Percentiles rank a stretch among this genome's conserved stretches.
These are phyloP conservation scores for Penicillium sp. DNA, from an alignment of 2,329 filamentous ascomycete genomes.

Conservation along the genomic window DNA sequence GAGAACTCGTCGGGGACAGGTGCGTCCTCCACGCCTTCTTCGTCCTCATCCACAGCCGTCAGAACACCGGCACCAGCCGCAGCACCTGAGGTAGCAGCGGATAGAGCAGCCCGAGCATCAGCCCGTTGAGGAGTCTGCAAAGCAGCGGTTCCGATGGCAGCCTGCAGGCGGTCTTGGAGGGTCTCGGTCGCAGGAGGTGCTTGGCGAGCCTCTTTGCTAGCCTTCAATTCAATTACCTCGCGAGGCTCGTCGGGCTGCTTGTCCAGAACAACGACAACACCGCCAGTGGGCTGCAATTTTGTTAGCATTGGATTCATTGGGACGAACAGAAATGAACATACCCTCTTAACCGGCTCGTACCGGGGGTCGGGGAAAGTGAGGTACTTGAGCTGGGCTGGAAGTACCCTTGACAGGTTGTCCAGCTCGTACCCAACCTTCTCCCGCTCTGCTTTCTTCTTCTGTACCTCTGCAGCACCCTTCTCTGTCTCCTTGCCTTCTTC, in stretches of 20 bases:
- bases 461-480: conserved; percentile 51
- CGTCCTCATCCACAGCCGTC: conserved; percentile 71
- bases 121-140: conserved; percentile 29
- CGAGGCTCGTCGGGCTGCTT: conserved; percentile 70
- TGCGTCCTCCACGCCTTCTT: conserved; percentile 42
- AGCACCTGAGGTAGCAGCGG: conserved; percentile 40
- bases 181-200: conserved; percentile 36
- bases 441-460: conserved; percentile 85
- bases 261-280: conserved; percentile 83
- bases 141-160: conserved; percentile 29
- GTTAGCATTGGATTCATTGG: conserved; percentile 35
- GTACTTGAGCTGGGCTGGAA: conserved; percentile 88
- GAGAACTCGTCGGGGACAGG: conserved; percentile 41
- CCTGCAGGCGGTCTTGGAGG: conserved; percentile 38
- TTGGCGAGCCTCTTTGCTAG: conserved; percentile 58
- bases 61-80: conserved; percentile 69
- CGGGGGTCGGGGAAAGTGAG: conserved; percentile 83
- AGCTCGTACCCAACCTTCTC: conserved; percentile 95
- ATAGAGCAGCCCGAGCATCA: conserved; percentile 17
- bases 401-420: conserved; percentile 91
- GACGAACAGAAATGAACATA: conserved; percentile 37
- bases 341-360: conserved; percentile 89
- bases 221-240: conserved; percentile 76
- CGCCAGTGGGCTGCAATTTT: conserved; percentile 66
- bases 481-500: conserved; percentile 52